A percentile compares a stretch with the other conserved stretches of the same genome.
Evolutionary conservation across 164 flowering plant genomes (phyloP).

Genomic region (Dillenia suffruticosa): DNA sequence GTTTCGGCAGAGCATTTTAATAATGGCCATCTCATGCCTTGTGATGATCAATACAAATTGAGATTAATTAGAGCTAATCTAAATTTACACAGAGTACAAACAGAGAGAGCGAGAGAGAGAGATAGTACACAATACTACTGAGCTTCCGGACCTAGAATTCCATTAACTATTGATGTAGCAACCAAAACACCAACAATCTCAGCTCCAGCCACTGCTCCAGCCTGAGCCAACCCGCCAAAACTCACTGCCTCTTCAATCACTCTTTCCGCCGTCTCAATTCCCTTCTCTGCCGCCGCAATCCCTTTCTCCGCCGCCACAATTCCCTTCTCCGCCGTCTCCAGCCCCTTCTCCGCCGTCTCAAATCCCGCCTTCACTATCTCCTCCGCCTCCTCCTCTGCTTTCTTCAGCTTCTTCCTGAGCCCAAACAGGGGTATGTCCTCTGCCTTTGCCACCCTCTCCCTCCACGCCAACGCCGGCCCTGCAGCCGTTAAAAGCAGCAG

Average conservation of each 20-base stretch:
- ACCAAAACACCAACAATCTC: slow-evolving; percentile 62
- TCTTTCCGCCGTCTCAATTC: slow-evolving; percentile 26
- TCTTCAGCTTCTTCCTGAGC: slow-evolving; percentile 58
- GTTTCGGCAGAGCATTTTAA: too few relatives aligned
- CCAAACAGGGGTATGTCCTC: slow-evolving; percentile 82
- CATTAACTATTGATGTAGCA: slow-evolving; percentile 74
- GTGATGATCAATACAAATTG: too few relatives aligned
- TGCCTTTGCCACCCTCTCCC: slow-evolving; percentile 36
- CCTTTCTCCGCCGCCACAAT: slow-evolving; percentile 50
- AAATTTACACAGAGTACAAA: too few relatives aligned
- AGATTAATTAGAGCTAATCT: too few relatives aligned
- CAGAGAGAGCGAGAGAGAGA: too few relatives aligned
- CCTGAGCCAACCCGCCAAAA: slow-evolving; percentile 61
- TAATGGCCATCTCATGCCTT: too few relatives aligned
- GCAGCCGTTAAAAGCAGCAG: slow-evolving; percentile 42
- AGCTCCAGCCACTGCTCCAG: slow-evolving; percentile 71
- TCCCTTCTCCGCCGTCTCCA: slow-evolving; percentile 57
- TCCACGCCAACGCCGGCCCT: slow-evolving; percentile 26
- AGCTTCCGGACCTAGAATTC: slow-evolving; percentile 66
- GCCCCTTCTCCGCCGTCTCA: slow-evolving; percentile 54
- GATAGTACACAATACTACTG: neutral
- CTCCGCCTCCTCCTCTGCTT: slow-evolving; percentile 75
- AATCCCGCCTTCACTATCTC: slow-evolving; percentile 62
- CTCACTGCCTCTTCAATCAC: slow-evolving; percentile 29
- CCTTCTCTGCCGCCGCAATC: slow-evolving; percentile 39